phyloP scores from a whole-genome alignment of 371 early-diverging fungal genomes.

The Fennellomyces sp. region DNA sequence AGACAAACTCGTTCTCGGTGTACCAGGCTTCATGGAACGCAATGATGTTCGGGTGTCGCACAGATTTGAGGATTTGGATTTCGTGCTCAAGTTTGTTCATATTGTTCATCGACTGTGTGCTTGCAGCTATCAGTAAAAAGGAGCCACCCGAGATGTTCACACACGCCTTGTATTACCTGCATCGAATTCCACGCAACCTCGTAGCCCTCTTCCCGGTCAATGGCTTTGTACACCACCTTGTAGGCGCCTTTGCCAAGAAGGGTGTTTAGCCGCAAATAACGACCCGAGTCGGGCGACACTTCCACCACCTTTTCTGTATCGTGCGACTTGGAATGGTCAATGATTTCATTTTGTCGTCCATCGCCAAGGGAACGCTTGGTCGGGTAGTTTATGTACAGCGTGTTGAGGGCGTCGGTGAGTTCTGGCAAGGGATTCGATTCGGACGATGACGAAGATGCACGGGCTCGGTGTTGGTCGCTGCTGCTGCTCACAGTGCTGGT shows the following conservation, averaged over 20 bases:
- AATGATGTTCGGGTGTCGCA: slow-evolving; percentile 79
- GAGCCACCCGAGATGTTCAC: background rate
- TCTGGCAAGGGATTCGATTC: slow-evolving; percentile 8
- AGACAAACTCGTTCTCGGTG: slow-evolving; percentile 60
- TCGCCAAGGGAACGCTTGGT: background rate
- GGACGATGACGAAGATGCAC: slow-evolving; percentile 8
- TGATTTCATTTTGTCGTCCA: slow-evolving; percentile 30
- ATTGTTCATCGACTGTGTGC: slow-evolving; percentile 55
- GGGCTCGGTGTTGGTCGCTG: background rate
- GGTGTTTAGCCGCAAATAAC: slow-evolving; percentile 45
- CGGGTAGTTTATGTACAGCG: slow-evolving; percentile 1
- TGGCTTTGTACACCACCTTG: slow-evolving; percentile 82
- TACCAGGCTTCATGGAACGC: slow-evolving; percentile 74
- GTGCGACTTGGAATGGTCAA: slow-evolving; percentile 44
- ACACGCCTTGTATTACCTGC: slow-evolving; percentile 33
- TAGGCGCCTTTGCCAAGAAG: slow-evolving; percentile 66
- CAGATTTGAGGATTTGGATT: slow-evolving; percentile 71
- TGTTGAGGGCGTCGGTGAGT: background rate
- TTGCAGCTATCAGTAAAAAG: background rate
- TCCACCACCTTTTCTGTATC: slow-evolving; percentile 49
- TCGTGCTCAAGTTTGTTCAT: slow-evolving; percentile 65
- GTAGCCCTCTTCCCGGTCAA: slow-evolving; percentile 81
- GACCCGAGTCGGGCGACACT: slow-evolving; percentile 42
- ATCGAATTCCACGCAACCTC: slow-evolving; percentile 85
- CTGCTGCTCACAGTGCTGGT: background rate